Conservation (phyloP, 2,329 filamentous ascomycete genomes). For the Colletotrichum truncatum region DNA sequence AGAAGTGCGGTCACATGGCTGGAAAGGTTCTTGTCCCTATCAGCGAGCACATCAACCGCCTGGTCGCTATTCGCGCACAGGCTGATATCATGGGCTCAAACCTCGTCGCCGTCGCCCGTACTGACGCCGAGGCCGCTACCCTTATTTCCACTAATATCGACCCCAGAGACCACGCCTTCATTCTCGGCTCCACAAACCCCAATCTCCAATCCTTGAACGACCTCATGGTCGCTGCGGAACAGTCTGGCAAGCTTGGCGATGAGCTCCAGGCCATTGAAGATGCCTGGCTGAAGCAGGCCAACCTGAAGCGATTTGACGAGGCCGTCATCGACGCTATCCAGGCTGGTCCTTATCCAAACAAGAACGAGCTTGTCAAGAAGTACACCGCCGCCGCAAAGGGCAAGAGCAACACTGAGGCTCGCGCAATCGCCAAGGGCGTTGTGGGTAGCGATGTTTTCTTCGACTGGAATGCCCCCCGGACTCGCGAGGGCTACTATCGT, state of each 20-base stretch:
- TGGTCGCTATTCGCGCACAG: slow-evolving; percentile 96
- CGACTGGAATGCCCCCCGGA: slow-evolving; percentile 94
- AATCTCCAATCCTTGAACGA: slow-evolving; percentile 85
- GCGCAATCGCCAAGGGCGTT: slow-evolving; percentile 79
- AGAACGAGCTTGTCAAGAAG: slow-evolving; percentile 70
- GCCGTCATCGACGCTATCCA: slow-evolving; percentile 87
- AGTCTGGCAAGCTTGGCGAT: slow-evolving; percentile 79
- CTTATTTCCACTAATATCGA: slow-evolving; percentile 98
- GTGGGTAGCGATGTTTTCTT: slow-evolving; percentile 87
- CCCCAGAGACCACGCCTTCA: slow-evolving; percentile 92
- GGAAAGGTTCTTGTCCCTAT: slow-evolving; percentile 98
- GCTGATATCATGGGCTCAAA: slow-evolving; percentile 98
- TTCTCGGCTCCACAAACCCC: slow-evolving; percentile 89
- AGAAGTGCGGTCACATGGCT: slow-evolving; percentile 99
- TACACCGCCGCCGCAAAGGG: slow-evolving; percentile 78
- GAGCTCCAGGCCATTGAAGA: slow-evolving; percentile 94
- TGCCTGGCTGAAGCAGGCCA: slow-evolving; percentile 80
- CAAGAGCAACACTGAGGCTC: slow-evolving; percentile 85
- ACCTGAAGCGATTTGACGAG: slow-evolving; percentile 89
- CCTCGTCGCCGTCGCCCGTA: slow-evolving; percentile 90
- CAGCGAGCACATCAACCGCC: slow-evolving; percentile 96
- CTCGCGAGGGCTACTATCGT: slow-evolving; percentile 94
- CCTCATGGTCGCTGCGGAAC: slow-evolving; percentile 88
- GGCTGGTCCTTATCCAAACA: slow-evolving; percentile 71
- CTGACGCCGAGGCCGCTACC: slow-evolving; percentile 96